Conservation (phyloP, 257 asterid genomes). For the Solanum arcanum region DNA sequence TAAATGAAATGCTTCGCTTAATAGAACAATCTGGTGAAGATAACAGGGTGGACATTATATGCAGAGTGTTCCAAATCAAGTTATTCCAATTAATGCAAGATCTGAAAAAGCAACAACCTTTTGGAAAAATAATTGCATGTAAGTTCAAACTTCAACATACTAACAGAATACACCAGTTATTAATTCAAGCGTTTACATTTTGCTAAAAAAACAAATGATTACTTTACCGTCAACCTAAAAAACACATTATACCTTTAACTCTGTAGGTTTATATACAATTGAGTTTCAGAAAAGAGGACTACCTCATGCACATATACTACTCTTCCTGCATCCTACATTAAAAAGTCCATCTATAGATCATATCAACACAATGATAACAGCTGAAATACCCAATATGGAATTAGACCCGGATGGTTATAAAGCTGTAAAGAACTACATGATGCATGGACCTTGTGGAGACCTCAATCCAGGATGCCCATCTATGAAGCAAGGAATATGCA, state of each 20-base stretch:
- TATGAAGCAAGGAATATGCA: neutral
- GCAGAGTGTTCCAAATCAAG: too few species aligned
- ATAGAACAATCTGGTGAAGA: too few species aligned
- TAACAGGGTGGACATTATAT: too few species aligned
- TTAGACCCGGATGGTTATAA: neutral
- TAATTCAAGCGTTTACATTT: too few species aligned
- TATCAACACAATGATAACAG: neutral
- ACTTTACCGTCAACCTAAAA: neutral
- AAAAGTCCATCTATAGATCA: neutral
- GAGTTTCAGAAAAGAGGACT: neutral
- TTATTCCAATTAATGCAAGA: neutral
- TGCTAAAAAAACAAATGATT: neutral
- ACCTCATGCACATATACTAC: neutral
- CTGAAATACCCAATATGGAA: neutral
- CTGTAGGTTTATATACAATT: neutral
- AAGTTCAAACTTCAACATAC: neutral
- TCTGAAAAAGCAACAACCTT: neutral
- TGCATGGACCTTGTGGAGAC: neutral
- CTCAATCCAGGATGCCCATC: neutral
- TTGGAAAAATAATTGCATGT: neutral
- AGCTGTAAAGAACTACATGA: neutral
- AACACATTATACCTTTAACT: neutral
- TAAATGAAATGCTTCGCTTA: too few species aligned
- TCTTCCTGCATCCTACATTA: neutral
- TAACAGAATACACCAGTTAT: neutral